Base-by-base conservation (phyloP, 2,329 filamentous ascomycete genomes). In the Neonectria magnoliae region DNA sequence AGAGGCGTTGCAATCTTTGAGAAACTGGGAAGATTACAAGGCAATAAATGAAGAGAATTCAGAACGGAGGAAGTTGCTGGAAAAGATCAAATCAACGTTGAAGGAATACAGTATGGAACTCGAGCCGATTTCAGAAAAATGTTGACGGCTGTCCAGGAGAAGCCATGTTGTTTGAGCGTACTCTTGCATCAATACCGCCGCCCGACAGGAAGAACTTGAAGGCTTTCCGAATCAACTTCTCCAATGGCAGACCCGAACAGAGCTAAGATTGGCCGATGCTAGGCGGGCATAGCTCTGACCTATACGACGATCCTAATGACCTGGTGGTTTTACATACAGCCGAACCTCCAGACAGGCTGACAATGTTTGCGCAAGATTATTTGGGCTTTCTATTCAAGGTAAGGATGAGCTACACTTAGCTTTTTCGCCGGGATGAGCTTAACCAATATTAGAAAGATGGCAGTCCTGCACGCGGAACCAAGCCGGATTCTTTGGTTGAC, bases 11-110 rank as follows among this genome's bases (percentile, higher is more conserved):
- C 36, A 58, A 4, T 57, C 41, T 14, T 20, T 65, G 1, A 62
- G 62, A 20, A 65, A 65, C n/a, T 65, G 62, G 62, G 27, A 47
- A 13, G 42, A 52, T 3, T 65, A 58, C 42, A 65, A 65, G 14
- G 13, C 11, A 4, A 57, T 33, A 16, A 50, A 65, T 16, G 31
- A 51, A 0, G 7, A 54, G 6, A 10, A 31, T 1, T 62, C 62
- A 1, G 48, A 55, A 7, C 48, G 59, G 31, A 65, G 22, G 3
- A 52, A 45, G 36, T 42, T 65, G 4, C 16, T 65, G 2, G 41
- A 5, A 2, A 10, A 55, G n/a, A 59, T 65, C 5, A 20, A 16
- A 8, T 5, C 0, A n/a, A 63, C 63, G 0, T 13, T 65, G 3
- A 65, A 63, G 3, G 54, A 55, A 0, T 63, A 65, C 29, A 63